These are phyloP conservation scores for Trichocladium antarcticum DNA, from an alignment of 495 filamentous ascomycete genomes.

Conservation along the genomic window DNA sequence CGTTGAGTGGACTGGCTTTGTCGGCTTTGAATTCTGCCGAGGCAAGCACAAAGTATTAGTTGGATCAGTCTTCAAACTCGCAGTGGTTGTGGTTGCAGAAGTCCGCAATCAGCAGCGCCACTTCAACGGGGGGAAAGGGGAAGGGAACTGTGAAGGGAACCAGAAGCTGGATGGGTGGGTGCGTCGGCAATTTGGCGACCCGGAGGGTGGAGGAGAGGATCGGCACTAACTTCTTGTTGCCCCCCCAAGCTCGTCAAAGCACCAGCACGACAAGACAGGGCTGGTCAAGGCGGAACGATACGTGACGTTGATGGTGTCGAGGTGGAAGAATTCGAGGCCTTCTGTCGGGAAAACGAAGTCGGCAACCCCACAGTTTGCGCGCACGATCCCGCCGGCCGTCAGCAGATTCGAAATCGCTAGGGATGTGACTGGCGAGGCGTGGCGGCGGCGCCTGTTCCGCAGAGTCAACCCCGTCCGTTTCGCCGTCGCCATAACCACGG, in stretches of 20 bases:
- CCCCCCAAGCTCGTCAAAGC: constrained; percentile 13
- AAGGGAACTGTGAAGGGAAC: not conserved
- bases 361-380: constrained; percentile 11
- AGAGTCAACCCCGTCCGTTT: constrained; percentile 4
- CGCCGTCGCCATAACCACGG: constrained; percentile 24
- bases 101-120: not conserved
- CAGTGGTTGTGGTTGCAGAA: not conserved
- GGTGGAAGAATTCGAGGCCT: constrained; percentile 7
- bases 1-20: constrained; percentile 16
- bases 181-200: not conserved
- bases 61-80: constrained; percentile 16
- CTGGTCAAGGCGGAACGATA: constrained; percentile 18
- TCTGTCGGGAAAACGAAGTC: constrained; percentile 6
- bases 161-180: not conserved
- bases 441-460: constrained; percentile 10
- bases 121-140: not conserved
- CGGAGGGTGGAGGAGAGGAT: constrained; percentile 1
- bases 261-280: constrained; percentile 19
- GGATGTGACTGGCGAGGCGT: constrained; percentile 4
- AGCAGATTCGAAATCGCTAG: constrained; percentile 14
- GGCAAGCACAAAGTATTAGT: constrained; percentile 1
- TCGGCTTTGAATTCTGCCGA: constrained; percentile 16
- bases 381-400: constrained; percentile 9
- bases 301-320: constrained; percentile 23
- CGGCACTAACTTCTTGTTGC: constrained; percentile 16